Evolutionary conservation across 257 asterid species (phyloP).

Genomic region (Solanum chmielewskii): DNA sequence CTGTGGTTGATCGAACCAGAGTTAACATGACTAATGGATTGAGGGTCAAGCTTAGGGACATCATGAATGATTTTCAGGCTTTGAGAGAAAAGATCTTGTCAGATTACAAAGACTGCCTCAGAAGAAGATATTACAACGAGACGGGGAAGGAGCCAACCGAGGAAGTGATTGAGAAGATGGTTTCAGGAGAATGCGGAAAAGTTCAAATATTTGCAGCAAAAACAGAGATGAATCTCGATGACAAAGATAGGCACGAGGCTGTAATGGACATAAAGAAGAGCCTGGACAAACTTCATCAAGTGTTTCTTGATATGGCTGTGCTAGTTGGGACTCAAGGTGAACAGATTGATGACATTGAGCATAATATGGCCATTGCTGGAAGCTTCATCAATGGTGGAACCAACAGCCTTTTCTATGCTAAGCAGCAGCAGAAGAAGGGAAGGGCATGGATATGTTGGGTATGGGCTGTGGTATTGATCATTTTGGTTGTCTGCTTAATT

Average conservation of each 20-base stretch:
- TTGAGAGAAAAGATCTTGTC: slow-evolving; percentile 49
- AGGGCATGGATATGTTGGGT: slow-evolving; percentile 49
- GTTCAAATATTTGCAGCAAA: slow-evolving; percentile 25
- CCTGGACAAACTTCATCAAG: slow-evolving; percentile 79
- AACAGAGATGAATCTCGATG: slow-evolving; percentile 29
- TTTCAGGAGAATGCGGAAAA: slow-evolving; percentile 28
- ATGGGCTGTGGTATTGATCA: slow-evolving; percentile 36
- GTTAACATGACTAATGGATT: slow-evolving; percentile 51
- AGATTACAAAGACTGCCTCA: slow-evolving; percentile 60
- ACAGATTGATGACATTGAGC: slow-evolving; percentile 54
- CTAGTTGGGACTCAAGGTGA: slow-evolving; percentile 77
- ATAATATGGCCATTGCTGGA: slow-evolving; percentile 49
- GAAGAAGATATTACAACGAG: slow-evolving; percentile 54
- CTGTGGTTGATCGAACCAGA: slow-evolving; percentile 64
- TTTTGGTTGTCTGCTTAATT: slow-evolving; percentile 52
- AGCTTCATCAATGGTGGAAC: slow-evolving; percentile 78
- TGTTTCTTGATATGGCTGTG: slow-evolving; percentile 82
- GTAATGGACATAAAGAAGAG: slow-evolving; percentile 83
- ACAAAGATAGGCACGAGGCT: slow-evolving; percentile 63
- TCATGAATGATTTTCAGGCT: slow-evolving; percentile 60
- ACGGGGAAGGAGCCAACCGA: slow-evolving; percentile 53
- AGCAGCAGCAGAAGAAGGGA: slow-evolving; percentile 50
- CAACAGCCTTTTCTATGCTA: slow-evolving; percentile 50
- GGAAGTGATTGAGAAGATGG: slow-evolving; percentile 53
- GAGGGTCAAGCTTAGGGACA: slow-evolving; percentile 47